Evolutionary conservation across 345 rosid genomes (phyloP), one percentile per base, ranked within the genome.

Genomic region (Theobroma cacao): DNA sequence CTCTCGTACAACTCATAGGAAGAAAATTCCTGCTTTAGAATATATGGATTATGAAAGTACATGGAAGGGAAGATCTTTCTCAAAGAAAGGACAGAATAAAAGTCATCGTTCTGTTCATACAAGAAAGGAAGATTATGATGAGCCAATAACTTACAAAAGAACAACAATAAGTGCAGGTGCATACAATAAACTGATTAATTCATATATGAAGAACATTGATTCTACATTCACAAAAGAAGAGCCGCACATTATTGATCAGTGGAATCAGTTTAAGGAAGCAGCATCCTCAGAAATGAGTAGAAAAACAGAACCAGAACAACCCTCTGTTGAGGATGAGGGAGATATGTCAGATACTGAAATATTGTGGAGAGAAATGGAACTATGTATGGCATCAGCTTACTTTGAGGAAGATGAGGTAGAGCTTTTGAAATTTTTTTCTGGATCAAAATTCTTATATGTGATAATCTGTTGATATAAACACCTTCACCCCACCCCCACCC

Each of bases 311-410:
- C 67, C 61, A 50, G 73, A 78, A 4, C 77, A 34, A 81, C 76
- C 38, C 38, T 63, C 40, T 78, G 78, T 1, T 15, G 86, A 88
- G 77, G 92, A 86, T 71, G 93, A 92, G 3, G 93, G 80, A 77
- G 92, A 96, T 75, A 62, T 75, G n/a, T 89, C 95, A 8, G 98
- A 92, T 79, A 81, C 66, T 36, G 97, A 94, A 43, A 85, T 91
- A 87, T 82, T 94, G 79, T 94, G 98, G 99, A 89, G 83, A 86
- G 98, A 96, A 83, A 91, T 96, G 98, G 94, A 91, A 66, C 81
- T 92, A 40, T 89, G 85, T 64, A 65, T 91, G 91, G 93, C 98
- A 77, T 90, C 98, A 34, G 80, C 89, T 40, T 90, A 88, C 88
- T 85, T 94, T 58, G 95, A 91, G 65, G 95, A 94, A 77, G 85